Base-by-base conservation (phyloP, 2,329 filamentous ascomycete species). In the Xylaria multiplex region DNA sequence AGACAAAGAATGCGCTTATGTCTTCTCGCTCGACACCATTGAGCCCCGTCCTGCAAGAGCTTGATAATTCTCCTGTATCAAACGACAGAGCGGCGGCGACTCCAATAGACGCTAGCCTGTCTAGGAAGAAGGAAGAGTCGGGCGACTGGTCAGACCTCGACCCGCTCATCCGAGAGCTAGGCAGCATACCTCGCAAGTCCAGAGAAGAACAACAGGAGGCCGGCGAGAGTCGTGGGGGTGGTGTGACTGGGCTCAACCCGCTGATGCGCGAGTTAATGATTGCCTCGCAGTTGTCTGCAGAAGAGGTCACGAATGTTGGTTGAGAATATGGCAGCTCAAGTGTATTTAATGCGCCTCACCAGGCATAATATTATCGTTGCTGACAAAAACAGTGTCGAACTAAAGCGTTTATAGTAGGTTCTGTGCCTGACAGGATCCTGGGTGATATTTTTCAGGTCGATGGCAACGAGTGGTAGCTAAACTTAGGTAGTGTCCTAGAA, bases 211-310 rank as follows among this genome's bases (percentile, higher is more conserved):
- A 54, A 30, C 53, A 24, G 42, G 45, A 61, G 53, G 45, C n/a
- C 9, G 54, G 16, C 27, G 54, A n/a, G 32, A 53, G 32, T 30
- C 6, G 27, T 37, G 42, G 42, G 27, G 37, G 30, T 14, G 32
- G 37, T 3, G n/a, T 7, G 11, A 62, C 52, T 57, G 16, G n/a
- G 19, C 60, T 70, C n/a, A 59, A 65, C 30, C 67, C 66, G 27
- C n/a, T 70, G 16, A 68, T 69, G 69, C 65, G 57, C 16, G 63
- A 71, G 19, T 52, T 70, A n/a, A 68, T 66, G 62, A 64, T 48
- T 48, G 64, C 64, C 45, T 70, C 68, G 13, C 53, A 52, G 14
- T 37, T 64, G 19, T 64, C 64, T 45, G 43, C 55, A 11, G 68
- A 65, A 22, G 58, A 56, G 22, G 56, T 57, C 14, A 54, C 9